Conservation (phyloP, 2,329 filamentous ascomycete species). For the Fusarium humuli region DNA sequence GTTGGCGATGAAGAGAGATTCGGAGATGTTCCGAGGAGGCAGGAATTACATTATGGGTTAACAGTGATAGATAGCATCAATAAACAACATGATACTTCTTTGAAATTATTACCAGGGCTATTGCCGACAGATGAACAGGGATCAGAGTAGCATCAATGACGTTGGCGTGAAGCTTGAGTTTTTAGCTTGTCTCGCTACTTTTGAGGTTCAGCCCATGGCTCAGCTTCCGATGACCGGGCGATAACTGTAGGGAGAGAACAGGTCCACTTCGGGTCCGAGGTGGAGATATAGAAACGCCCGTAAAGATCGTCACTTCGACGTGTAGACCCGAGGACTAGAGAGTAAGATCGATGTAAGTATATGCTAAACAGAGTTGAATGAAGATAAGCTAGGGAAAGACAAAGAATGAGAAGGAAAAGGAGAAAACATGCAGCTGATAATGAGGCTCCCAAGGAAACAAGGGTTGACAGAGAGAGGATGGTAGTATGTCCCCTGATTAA, state of each 20-base stretch:
- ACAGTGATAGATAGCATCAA: conserved; percentile 27
- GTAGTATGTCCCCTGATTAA: neutral
- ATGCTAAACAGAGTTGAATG: neutral
- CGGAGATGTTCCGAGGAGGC: conserved; percentile 27
- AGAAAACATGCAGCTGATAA: conserved; percentile 1
- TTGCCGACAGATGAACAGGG: conserved; percentile 38
- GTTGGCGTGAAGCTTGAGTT: conserved; percentile 33
- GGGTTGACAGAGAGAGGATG: conserved; percentile 10
- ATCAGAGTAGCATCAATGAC: conserved; percentile 28
- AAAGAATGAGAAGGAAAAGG: neutral
- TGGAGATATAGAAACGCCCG: neutral
- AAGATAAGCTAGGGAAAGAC: neutral
- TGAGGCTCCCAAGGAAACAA: conserved; percentile 7
- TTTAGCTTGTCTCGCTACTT: conserved; percentile 21
- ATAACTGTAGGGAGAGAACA: neutral
- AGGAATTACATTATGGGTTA: conserved; percentile 32
- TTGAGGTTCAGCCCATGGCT: conserved; percentile 28
- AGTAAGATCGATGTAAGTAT: neutral
- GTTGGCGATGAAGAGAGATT: neutral
- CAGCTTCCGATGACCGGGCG: conserved; percentile 40
- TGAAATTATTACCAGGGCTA: conserved; percentile 31
- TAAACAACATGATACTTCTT: conserved; percentile 31
- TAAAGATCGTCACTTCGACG: neutral
- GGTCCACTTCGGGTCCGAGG: conserved; percentile 41
- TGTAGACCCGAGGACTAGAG: conserved; percentile 1